Percentiles rank a stretch among this genome's conserved stretches.
Evolutionary conservation across 176 grass and related monocot genomes (phyloP).

Genomic region (Microstegium vimineum): DNA sequence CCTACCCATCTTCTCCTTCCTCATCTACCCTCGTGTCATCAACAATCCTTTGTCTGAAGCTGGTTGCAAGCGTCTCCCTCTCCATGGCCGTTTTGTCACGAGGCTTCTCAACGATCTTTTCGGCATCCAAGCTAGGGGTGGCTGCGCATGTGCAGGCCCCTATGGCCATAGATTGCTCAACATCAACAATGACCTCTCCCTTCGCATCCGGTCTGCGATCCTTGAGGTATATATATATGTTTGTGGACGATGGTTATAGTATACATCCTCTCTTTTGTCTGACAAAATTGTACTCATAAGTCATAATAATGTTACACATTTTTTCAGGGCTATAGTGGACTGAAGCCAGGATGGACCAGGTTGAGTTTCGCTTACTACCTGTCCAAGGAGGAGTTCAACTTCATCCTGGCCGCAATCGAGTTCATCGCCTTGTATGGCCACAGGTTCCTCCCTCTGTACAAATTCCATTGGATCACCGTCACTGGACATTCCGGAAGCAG

Average conservation of each 20-base stretch:
- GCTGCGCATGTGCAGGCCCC: constrained; percentile 65
- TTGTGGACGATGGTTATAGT: background rate
- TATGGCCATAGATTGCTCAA: constrained; percentile 68
- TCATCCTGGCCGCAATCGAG: constrained; percentile 57
- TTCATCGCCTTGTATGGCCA: constrained; percentile 56
- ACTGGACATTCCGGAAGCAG: constrained; percentile 57
- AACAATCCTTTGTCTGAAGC: background rate
- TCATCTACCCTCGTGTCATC: constrained; percentile 35
- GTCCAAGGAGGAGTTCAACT: constrained; percentile 55
- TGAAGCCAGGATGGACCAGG: constrained; percentile 84
- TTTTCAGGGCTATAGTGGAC: constrained; percentile 66
- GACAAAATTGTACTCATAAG: background rate
- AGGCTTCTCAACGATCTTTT: constrained; percentile 79
- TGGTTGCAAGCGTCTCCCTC: constrained; percentile 17
- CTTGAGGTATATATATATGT: constrained; percentile 27
- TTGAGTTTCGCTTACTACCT: constrained; percentile 80
- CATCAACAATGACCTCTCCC: constrained; percentile 42
- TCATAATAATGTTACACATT: background rate
- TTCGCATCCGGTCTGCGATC: constrained; percentile 54
- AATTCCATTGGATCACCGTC: constrained; percentile 58
- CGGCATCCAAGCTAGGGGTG: constrained; percentile 78
- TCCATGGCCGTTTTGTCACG: constrained; percentile 68
- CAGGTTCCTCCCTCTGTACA: constrained; percentile 59
- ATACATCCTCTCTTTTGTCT: background rate
- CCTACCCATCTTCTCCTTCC: constrained; percentile 70